Percentiles rank a stretch among this genome's conserved stretches.
phyloP scores from a whole-genome alignment of 2,329 filamentous ascomycete species.

The Escovopsis sp. region DNA sequence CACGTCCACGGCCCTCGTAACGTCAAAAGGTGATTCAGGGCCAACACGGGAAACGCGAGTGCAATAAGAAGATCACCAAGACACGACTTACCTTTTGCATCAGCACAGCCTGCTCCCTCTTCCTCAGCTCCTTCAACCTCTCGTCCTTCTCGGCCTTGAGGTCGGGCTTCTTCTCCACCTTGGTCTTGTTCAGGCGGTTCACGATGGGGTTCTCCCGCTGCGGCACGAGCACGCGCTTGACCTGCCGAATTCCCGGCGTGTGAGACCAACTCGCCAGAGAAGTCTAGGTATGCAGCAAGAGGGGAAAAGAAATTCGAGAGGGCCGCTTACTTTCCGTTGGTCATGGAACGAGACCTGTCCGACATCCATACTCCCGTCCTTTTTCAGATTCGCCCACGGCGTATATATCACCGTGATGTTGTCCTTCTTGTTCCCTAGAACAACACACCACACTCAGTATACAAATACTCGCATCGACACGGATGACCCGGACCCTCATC shows the following conservation, averaged over 20 bases:
- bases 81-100: slow-evolving; percentile 41
- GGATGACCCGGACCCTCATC: too few species aligned
- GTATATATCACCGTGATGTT: slow-evolving; percentile 96
- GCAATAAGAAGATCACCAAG: neutral
- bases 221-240: slow-evolving; percentile 67
- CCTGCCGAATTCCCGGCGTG: slow-evolving; percentile 24
- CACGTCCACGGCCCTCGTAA: too few species aligned
- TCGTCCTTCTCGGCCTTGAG: slow-evolving; percentile 71
- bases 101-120: slow-evolving; percentile 49
- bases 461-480: too few species aligned
- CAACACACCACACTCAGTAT: too few species aligned
- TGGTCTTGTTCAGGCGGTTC: slow-evolving; percentile 97
- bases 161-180: slow-evolving; percentile 75
- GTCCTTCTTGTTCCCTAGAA: slow-evolving; percentile 91
- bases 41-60: too few species aligned
- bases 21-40: too few species aligned
- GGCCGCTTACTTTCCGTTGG: slow-evolving; percentile 52
- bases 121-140: slow-evolving; percentile 54
- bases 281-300: too few species aligned
- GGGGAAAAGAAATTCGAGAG: too few species aligned
- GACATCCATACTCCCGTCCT: slow-evolving; percentile 88
- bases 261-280: too few species aligned
- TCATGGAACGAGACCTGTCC: slow-evolving; percentile 95
- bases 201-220: slow-evolving; percentile 79
- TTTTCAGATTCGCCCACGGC: slow-evolving; percentile 90